Evolutionary conservation across 176 grass and related monocot genomes (phyloP).

Genomic region (Cenchrus fungigraminus): DNA sequence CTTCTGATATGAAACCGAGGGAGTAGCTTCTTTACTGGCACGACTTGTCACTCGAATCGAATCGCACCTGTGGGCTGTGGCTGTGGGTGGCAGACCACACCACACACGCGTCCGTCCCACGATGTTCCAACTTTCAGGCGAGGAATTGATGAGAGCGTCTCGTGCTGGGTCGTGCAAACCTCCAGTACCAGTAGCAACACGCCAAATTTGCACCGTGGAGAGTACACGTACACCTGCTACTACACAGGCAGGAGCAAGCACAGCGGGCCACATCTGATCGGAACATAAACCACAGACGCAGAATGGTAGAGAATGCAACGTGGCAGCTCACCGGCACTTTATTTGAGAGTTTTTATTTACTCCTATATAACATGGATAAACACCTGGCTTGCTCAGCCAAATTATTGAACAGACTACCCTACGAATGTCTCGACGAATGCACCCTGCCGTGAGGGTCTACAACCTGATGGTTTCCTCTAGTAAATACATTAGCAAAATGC

Average conservation of each 20-base stretch:
- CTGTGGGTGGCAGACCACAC: neutral
- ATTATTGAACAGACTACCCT: slow-evolving; percentile 40
- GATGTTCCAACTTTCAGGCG: neutral
- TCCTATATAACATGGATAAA: slow-evolving; percentile 25
- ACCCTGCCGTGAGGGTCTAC: neutral
- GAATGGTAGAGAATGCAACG: neutral
- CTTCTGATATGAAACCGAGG: too few relatives aligned
- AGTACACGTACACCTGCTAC: too few relatives aligned
- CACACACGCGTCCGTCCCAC: neutral
- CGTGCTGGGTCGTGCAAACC: too few relatives aligned
- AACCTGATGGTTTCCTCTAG: neutral
- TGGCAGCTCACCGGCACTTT: neutral
- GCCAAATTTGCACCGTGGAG: neutral
- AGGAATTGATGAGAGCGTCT: too few relatives aligned
- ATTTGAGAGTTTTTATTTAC: slow-evolving; percentile 32
- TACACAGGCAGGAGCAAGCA: neutral
- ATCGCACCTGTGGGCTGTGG: neutral
- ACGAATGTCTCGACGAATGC: neutral
- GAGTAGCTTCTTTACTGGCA: neutral
- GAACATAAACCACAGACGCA: too few relatives aligned
- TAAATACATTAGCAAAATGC: neutral
- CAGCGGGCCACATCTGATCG: too few relatives aligned
- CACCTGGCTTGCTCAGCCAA: slow-evolving; percentile 14
- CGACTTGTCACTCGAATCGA: slow-evolving; percentile 5
- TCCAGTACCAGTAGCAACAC: neutral